Evolutionary conservation across 208 protist species (phyloP), one percentile per base, ranked within the genome.

Genomic region (Herpetomonas samuelpessoai): DNA sequence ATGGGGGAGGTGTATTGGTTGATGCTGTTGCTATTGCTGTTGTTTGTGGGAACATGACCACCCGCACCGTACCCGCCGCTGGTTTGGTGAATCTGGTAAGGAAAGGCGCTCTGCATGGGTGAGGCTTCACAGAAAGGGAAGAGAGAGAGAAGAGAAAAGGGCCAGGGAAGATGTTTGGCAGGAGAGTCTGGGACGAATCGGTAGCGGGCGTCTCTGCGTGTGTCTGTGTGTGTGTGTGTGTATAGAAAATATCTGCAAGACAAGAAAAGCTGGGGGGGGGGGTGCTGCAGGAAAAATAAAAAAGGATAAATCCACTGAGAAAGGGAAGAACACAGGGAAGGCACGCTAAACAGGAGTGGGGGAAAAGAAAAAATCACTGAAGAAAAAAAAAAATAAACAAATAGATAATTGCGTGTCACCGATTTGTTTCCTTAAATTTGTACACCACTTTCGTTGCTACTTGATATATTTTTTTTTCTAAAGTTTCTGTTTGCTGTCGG

Each of bases 21-120:
- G 24, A 51, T 22, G 57, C 65, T 58, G 38, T 48, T 51, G 25
- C 52, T 46, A 16, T 60, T 46, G 27, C 28, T 68, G 35, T 41
- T 14, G 53, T 18, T 50, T 66, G 57, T 29, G 9, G 44, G 46
- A 46, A 45, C 28, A 54, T 48, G 38, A 24, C 51, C 2, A 58
- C 31, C 44, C 57, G 46, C 53, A 61, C 52, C 12, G 7, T 54
- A 0, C 1, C n/a, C 54, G 39, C 39, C 29, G 41, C n/a, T 35
- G 19, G 28, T 46, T 58, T 6, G 16, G 28, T 38, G 18, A n/a
- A 16, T 12, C 53, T 21, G 53, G 3, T 58, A 26, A 16, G 53
- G 28, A 44, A 31, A n/a, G 53, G 28, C 4, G 53, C 55, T 51
- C 12, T 51, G 22, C 35, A 41, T 41, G 22, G 19, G 46, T 51